Base-by-base conservation (phyloP, 2,329 filamentous ascomycete species). In the Sarocladium oryzae region DNA sequence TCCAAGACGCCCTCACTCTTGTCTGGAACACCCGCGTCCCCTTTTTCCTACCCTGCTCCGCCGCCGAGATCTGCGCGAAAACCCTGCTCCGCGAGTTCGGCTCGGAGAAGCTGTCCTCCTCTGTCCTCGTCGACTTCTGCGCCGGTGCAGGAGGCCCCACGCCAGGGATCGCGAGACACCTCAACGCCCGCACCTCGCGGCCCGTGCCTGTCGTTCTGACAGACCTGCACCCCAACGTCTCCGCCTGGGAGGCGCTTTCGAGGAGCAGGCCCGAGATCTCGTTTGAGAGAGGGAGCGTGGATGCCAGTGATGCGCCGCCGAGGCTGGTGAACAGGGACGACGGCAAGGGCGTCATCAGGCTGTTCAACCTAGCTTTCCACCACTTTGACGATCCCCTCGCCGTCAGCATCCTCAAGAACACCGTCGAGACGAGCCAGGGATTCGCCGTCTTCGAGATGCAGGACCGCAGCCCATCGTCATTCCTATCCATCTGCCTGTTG, bases 401-500 rank as follows among this genome's bases (percentile, higher is more conserved):
- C 1, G 68, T 63, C 23, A 71, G 73, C 8, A 84, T 89, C 26
- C 63, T 91, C 28, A 72, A 71, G 50, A 82, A 86, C 61, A 85
- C 84, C 0, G 65, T 88, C 33, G 72, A 79, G 57, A 86, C 79
- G 0, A 77, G 79, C 50, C 77, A 86, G 55, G 85, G 79, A 0
- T 84, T 89, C 58, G 84, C 77, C 8, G 86, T 90, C 54, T 82
- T 89, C 55, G 86, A 89, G 66, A 74, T 89, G n/a, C 85, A 89
- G 64, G 82, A 85, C 57, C 79, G 86, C 28, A 73, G 72, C 15
- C 56, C 82, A 1, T 64, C 72, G 2, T 77, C 80, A 30, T 64
- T 85, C 36, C 54, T 84, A 20, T 74, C 77, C 3, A 71, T 78
- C 38, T 66, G 76, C 32, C 57, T 77, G 10, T 71, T 84, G 52